phyloP scores from a whole-genome alignment of 2,329 filamentous ascomycete genomes.

The Sporothrix mexicana region DNA sequence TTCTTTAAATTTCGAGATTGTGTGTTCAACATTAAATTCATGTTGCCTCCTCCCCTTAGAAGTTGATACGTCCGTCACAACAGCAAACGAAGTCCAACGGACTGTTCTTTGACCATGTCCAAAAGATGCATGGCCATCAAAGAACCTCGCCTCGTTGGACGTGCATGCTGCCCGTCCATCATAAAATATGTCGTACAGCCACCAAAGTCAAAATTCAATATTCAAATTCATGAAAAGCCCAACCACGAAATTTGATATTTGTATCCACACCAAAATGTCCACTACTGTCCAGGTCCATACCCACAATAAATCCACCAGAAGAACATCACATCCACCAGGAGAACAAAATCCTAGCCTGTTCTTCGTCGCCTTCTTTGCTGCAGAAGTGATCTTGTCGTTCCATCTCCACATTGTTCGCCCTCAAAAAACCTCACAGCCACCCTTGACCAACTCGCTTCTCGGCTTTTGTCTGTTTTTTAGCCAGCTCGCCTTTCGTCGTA shows the following conservation, averaged over 20 bases:
- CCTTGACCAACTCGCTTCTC: background rate
- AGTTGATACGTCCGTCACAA: background rate
- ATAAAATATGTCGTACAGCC: no score
- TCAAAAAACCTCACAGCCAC: slow-evolving; percentile 11
- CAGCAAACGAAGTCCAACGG: background rate
- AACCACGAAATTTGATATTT: slow-evolving; percentile 12
- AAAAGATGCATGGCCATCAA: background rate
- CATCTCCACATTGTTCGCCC: background rate
- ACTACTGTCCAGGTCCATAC: background rate
- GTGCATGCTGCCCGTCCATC: slow-evolving; percentile 13
- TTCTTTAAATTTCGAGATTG: background rate
- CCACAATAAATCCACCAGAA: background rate
- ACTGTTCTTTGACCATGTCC: background rate
- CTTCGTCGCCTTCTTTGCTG: background rate
- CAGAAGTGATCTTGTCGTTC: background rate
- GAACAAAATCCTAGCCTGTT: background rate
- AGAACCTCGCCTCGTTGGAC: slow-evolving; percentile 12
- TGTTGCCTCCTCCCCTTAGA: no score
- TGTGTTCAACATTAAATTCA: background rate
- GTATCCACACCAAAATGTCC: background rate
- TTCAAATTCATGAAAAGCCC: background rate
- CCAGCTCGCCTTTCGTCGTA: background rate
- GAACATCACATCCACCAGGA: background rate
- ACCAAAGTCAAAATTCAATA: no score
- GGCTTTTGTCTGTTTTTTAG: background rate